Conservation (phyloP, 352 stramenopile genomes). For the Pelagophyceae sp. region DNA sequence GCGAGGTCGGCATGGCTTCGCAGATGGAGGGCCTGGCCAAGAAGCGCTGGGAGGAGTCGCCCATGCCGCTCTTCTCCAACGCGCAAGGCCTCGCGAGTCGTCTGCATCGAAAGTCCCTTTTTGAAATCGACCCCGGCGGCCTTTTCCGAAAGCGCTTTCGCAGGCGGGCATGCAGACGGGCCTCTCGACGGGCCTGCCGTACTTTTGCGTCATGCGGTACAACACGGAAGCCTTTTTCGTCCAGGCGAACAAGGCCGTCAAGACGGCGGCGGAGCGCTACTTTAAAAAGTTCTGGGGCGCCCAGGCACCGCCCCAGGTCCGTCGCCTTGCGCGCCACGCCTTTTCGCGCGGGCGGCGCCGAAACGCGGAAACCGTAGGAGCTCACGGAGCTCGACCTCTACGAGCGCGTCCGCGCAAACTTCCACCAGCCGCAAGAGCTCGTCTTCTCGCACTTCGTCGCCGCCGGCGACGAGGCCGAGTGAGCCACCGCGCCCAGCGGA, state of each 20-base stretch:
- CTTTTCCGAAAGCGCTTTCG: too few species aligned
- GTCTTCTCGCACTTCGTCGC: slow-evolving; percentile 7
- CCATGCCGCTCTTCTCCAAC: slow-evolving; percentile 19
- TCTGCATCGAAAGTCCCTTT: too few species aligned
- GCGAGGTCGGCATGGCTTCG: slow-evolving; percentile 16
- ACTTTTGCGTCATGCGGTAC: slow-evolving; percentile 16
- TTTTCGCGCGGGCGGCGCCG: too few species aligned
- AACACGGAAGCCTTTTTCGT: slow-evolving; percentile 14
- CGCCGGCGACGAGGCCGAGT: not conserved
- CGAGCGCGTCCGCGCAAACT: slow-evolving; percentile 1
- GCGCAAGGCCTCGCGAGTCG: slow-evolving; percentile 8
- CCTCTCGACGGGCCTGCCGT: slow-evolving; percentile 7
- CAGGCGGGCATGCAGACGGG: slow-evolving; percentile 12
- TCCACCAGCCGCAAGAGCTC: slow-evolving; percentile 1
- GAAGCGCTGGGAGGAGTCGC: slow-evolving; percentile 6
- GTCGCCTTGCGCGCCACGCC: too few species aligned
- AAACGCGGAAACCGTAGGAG: too few species aligned
- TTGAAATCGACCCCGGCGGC: too few species aligned
- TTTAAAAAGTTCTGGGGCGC: not conserved
- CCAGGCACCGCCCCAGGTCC: not conserved
- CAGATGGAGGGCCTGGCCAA: not conserved
- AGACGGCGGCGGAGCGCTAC: slow-evolving; percentile 1
- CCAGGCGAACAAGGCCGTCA: not conserved
- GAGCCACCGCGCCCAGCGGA: not conserved
- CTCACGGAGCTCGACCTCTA: slow-evolving; percentile 21